phyloP scores from a whole-genome alignment of 2,329 filamentous ascomycete species.

The Aspergillus brasiliensis region DNA sequence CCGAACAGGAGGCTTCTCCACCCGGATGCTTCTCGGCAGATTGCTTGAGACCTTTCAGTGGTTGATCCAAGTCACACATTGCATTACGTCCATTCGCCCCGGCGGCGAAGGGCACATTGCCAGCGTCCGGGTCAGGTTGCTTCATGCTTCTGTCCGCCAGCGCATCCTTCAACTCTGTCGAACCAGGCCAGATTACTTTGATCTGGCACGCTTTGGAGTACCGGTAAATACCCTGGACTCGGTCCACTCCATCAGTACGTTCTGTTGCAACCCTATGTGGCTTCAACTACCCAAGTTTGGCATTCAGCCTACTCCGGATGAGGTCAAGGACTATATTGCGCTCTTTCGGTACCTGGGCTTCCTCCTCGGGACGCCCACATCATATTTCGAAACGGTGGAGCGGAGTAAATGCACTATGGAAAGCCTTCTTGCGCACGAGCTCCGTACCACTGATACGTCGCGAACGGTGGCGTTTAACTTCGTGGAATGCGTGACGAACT shows the following conservation, averaged over 20 bases:
- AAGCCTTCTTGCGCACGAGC: slow-evolving; percentile 32
- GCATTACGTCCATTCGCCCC: slow-evolving; percentile 64
- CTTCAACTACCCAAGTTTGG: slow-evolving; percentile 69
- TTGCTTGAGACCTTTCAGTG: slow-evolving; percentile 73
- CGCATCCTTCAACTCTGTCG: slow-evolving; percentile 62
- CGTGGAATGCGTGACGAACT: slow-evolving; percentile 40
- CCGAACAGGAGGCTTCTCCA: slow-evolving; percentile 71
- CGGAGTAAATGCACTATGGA: slow-evolving; percentile 66
- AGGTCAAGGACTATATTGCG: slow-evolving; percentile 68
- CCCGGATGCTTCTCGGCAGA: slow-evolving; percentile 63
- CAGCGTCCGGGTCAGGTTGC: slow-evolving; percentile 65
- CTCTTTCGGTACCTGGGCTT: slow-evolving; percentile 73
- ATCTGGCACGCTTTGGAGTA: slow-evolving; percentile 58
- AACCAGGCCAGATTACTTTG: slow-evolving; percentile 61
- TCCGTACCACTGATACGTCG: slow-evolving; percentile 38
- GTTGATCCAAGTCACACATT: slow-evolving; percentile 68
- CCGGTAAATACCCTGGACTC: slow-evolving; percentile 74
- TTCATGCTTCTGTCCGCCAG: slow-evolving; percentile 67
- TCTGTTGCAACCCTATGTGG: slow-evolving; percentile 67
- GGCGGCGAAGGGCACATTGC: slow-evolving; percentile 66
- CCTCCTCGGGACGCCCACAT: slow-evolving; percentile 66
- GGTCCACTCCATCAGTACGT: slow-evolving; percentile 69
- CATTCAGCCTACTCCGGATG: slow-evolving; percentile 60
- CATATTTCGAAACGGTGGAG: slow-evolving; percentile 58
- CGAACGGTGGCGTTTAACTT: slow-evolving; percentile 43